Evolutionary conservation across 495 filamentous ascomycete genomes (phyloP).

Genomic region (Parmelia sp.): DNA sequence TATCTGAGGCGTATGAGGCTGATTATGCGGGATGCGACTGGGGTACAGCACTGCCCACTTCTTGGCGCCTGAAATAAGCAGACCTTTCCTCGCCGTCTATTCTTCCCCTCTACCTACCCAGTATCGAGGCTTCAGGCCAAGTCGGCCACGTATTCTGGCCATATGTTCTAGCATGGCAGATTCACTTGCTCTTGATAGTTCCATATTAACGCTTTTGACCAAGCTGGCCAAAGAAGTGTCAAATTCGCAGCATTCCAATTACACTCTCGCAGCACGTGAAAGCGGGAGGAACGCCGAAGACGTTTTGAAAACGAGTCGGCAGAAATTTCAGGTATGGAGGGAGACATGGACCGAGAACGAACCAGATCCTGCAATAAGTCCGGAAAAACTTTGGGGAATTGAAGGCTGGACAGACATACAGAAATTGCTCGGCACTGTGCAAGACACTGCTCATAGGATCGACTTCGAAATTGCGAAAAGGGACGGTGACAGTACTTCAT

Average conservation of each 20-base stretch:
- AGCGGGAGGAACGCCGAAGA: neutral
- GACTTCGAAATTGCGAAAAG: neutral
- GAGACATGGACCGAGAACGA: constrained; percentile 5
- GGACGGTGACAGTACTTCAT: neutral
- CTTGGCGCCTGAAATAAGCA: neutral
- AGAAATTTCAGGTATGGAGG: constrained; percentile 11
- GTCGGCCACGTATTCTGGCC: neutral
- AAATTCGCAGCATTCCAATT: neutral
- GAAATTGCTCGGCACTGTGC: constrained; percentile 1
- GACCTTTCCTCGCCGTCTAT: neutral
- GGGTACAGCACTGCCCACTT: neutral
- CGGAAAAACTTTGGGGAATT: constrained; percentile 7
- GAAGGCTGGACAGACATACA: constrained; percentile 9
- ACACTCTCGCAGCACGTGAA: neutral
- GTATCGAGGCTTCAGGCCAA: neutral
- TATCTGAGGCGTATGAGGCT: neutral
- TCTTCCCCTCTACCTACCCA: neutral
- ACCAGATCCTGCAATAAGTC: neutral
- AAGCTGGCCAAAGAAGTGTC: neutral
- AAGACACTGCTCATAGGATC: neutral
- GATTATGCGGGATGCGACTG: too few relatives aligned
- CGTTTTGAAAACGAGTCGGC: constrained; percentile 5
- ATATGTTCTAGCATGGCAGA: neutral
- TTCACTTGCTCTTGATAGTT: neutral
- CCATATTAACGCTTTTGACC: neutral